Evolutionary conservation across 2,329 filamentous ascomycete genomes (phyloP), one percentile per base, ranked within the genome.

Genomic region (Monosporascus ibericus): DNA sequence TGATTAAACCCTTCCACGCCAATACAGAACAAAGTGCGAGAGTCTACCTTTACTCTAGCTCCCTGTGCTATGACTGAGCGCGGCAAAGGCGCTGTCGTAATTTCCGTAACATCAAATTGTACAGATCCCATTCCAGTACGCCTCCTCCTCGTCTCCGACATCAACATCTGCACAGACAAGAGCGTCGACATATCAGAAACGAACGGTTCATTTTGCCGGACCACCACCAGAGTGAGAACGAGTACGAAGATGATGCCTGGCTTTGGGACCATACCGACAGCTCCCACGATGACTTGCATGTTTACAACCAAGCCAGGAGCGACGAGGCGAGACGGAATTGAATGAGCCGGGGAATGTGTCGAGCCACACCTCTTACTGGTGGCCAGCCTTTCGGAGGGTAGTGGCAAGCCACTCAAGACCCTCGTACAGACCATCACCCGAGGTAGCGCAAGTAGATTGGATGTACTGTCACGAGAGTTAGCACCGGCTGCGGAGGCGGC

Each of bases 391-490:
- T 75, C 86, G 84, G 74, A 94, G 85, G 69, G 87, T 88, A 73
- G 83, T 86, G 73, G 87, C 87, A 70, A 92, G 85, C 88, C 89
- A 92, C 79, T 92, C 92, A 69, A 97, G 90, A 86, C 92, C 92
- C 80, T 97, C 92, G 77, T 97, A 97, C 69, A 97, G 88, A 90
- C 92, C 92, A 76, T 97, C 94, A 84, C 92, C 92, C 63, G 92
- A 96, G 65, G 94, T 97, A 74, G 92, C 92, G 80, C 92, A 97
- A 72, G 94, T 97, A 62, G 92, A 96, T 91, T 97, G 92, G 78
- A 97, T 97, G 83, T 95, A 97, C 92, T 92, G 62, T 47, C 39
- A 11, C 61, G 14, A 49, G 37, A 7, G 58, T 65, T 53, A 65
- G 63, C 54, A 57, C 17, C 14, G 54, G 54, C 18, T 5, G 51